Evolutionary conservation across 2,329 filamentous ascomycete species (phyloP), one percentile per base, ranked within the genome.

Genomic region (Fusarium protoensiforme): DNA sequence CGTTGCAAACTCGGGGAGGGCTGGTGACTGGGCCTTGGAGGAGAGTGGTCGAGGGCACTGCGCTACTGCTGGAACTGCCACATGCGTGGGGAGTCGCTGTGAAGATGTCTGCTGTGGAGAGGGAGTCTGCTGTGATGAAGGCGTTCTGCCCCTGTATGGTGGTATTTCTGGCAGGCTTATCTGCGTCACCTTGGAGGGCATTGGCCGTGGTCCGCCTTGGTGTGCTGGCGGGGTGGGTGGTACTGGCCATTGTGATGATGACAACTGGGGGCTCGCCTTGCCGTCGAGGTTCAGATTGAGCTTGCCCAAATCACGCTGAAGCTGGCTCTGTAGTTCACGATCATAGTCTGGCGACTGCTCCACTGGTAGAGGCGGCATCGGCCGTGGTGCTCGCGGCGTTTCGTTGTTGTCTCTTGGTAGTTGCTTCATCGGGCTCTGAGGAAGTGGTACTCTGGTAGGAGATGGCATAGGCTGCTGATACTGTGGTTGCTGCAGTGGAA

Each of bases 291-390:
- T 78, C 51, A 92, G 81, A 63, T 87, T 89, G 73, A 92, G 82
- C 73, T 85, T 85, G 33, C 85, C 85, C 83, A 92, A 88, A 70
- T 92, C 91, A 65, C 87, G 87, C 73, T 90, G 89, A n/a, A 93
- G 80, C 78, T 92, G 89, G 41, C 89, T 87, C 68, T 91, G 90
- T 46, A 92, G 79, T 46, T 88, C 86, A 53, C 85, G 84, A 74
- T 92, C 90, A 73, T 91, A 91, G 66, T 91, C 90, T 10, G 87
- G 85, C 5, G 90, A 90, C 61, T 87, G 86, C 20, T 84, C 82
- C 5, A 84, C 79, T 7, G 86, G 84, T 10, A 84, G 78, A 7
- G 85, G 84, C 18, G 87, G 86, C 74, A 85, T 84, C 46, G 88
- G 83, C 64, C 85, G 85, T 57, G 83, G 80, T n/a, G 83, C 78